Percentiles rank a stretch among this genome's conserved stretches.
Evolutionary conservation across 345 rosid species (phyloP).

Genomic region (Bruguiera sexangula): DNA sequence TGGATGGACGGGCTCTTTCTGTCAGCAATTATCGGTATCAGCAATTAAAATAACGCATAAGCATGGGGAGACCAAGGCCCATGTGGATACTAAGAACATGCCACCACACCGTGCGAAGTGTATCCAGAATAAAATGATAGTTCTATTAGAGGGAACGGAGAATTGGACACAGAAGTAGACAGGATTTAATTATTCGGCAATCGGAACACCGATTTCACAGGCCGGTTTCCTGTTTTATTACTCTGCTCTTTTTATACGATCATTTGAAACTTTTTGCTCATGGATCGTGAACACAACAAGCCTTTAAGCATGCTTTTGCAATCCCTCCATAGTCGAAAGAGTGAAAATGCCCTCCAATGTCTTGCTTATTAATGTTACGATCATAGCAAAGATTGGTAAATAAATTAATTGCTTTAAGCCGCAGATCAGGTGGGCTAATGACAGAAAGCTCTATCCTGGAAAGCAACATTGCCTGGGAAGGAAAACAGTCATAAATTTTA

Average conservation of each 20-base stretch:
- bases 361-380: conserved; percentile 1
- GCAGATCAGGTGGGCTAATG: background rate
- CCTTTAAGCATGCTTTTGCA: background rate
- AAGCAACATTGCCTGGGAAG: background rate
- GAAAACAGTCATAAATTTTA: background rate
- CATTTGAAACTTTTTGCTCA: no score
- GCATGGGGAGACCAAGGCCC: conserved; percentile 5
- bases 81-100: background rate
- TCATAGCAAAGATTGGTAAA: background rate
- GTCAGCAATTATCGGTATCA: conserved; percentile 1
- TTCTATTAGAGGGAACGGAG: no score
- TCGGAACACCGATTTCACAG: no score
- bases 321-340: background rate
- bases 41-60: background rate
- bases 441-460: background rate
- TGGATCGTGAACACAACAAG: background rate
- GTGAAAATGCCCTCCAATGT: background rate
- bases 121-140: no score
- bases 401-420: background rate
- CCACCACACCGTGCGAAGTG: no score
- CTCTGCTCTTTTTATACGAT: no score
- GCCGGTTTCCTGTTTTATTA: no score
- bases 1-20: conserved; percentile 28
- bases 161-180: no score
- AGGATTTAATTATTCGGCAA: no score